Percentiles rank a stretch among this genome's conserved stretches.
Conservation (phyloP, 768 basidiomycete species). For the Trametes gibbosa region DNA sequence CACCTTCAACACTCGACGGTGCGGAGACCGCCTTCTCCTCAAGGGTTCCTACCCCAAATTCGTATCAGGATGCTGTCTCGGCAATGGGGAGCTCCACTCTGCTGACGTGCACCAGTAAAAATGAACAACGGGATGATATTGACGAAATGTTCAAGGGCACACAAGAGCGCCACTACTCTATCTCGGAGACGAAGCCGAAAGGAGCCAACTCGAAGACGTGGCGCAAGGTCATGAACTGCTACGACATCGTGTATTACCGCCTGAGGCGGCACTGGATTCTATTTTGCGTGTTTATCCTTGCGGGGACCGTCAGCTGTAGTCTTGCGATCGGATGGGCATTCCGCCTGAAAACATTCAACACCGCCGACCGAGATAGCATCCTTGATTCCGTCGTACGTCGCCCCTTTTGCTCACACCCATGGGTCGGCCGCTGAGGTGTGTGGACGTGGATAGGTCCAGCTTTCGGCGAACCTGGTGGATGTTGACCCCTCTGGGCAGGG, state of each 20-base stretch:
- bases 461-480: constrained; percentile 14
- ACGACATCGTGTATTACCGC: background rate
- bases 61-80: background rate
- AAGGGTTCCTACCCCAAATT: background rate
- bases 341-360: constrained; percentile 14
- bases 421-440: background rate
- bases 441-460: background rate
- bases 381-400: constrained; percentile 4
- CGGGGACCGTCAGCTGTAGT: constrained; percentile 1
- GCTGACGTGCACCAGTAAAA: background rate
- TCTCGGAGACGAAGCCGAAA: background rate
- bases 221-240: background rate
- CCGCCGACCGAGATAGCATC: constrained; percentile 7
- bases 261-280: constrained; percentile 7
- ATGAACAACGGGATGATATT: background rate
- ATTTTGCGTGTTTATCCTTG: constrained; percentile 5
- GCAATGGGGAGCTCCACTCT: background rate
- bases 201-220: background rate
- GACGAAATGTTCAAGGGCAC: background rate
- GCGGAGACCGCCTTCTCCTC: background rate
- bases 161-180: background rate
- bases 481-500: constrained; percentile 10
- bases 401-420: too few species aligned
- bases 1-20: background rate
- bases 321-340: constrained; percentile 17